A percentile compares a stretch with the other conserved stretches of the same genome.
Conservation (phyloP, 306 rosid species). For the Cicer yamashitae region DNA sequence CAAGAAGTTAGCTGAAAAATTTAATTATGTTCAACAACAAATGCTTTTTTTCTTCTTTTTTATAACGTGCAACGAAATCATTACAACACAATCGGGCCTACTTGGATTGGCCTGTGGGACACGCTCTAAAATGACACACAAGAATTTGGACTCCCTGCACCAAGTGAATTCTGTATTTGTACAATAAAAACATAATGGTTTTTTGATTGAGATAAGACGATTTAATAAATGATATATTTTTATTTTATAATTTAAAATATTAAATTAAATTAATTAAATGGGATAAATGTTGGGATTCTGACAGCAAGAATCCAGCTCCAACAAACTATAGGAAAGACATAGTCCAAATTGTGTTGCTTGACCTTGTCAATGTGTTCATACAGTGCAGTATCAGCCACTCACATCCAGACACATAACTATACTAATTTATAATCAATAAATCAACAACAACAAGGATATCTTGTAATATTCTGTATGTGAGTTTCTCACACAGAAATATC, state of each 20-base stretch:
- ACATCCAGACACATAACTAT: constrained; percentile 31
- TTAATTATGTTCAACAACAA: constrained; percentile 33
- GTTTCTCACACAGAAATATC: constrained; percentile 31
- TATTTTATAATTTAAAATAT: too few relatives aligned
- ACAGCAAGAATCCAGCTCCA: not conserved
- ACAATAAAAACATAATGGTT: too few relatives aligned
- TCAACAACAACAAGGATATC: constrained; percentile 34
- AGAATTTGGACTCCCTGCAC: too few relatives aligned
- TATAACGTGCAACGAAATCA: constrained; percentile 24
- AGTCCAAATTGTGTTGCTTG: constrained; percentile 46
- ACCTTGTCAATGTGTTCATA: constrained; percentile 53
- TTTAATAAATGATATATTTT: too few relatives aligned
- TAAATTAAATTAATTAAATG: too few relatives aligned
- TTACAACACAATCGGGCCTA: not conserved
- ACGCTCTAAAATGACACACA: constrained; percentile 27
- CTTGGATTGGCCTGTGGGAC: constrained; percentile 39
- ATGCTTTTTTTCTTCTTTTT: not conserved
- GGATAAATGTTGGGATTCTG: too few relatives aligned
- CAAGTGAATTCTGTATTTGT: too few relatives aligned
- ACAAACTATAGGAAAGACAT: constrained; percentile 3
- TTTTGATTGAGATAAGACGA: too few relatives aligned
- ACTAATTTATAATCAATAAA: constrained; percentile 19
- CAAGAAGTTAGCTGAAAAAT: too few relatives aligned
- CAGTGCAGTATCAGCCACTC: constrained; percentile 28
- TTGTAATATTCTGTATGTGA: constrained; percentile 27